Evolutionary conservation across 1,284 basidiomycete genomes (phyloP), one percentile per base, ranked within the genome.

Genomic region (Leccinum subrobustum): DNA sequence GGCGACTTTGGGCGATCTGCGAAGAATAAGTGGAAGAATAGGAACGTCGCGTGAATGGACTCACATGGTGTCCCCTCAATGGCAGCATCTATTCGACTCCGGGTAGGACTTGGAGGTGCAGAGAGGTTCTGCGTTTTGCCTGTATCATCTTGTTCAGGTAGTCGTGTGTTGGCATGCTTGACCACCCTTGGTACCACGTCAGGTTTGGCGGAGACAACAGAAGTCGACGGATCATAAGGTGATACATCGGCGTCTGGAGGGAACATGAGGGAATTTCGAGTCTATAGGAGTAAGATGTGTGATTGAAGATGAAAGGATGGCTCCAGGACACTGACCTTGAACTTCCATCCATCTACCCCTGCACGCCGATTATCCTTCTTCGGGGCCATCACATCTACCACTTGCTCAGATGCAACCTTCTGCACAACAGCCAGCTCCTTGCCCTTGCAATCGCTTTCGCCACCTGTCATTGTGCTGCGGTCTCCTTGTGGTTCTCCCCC

Each of bases 221-320:
- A 71, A 3, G 71, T 66, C n/a, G 76, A 71, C 8, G 77, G 75
- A 64, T 86, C 83, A 67, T 93, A 92, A 0, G 93, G 92, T n/a
- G 89, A 85, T 31, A 83, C 78, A 70, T 98, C 89, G 29, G 92
- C 92, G 70, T 96, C 95, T 2, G 95, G 95, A 1, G 89, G 73
- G 70, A 96, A 98, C 93, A 96, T 96, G 57, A 98, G 81, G 7
- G 90, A 87, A 77, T 98, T 98, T 60, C 95, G 86, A 31, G 92
- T 83, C 93, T 95, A 66, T 7, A 60, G 44, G 54, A 18, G 35
- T 0, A 20, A 20, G 63, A 52, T 56, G 58, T 54, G 59, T 39
- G 54, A 47, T 47, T 39, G 51, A 59, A 54, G 48, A 56, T 47
- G n/a, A 4, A 54, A 59, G 23, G 25, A 47, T n/a, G 39, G 6